Evolutionary conservation across 345 rosid genomes (phyloP).

Genomic region (rapeseed (Brassica napus)): DNA sequence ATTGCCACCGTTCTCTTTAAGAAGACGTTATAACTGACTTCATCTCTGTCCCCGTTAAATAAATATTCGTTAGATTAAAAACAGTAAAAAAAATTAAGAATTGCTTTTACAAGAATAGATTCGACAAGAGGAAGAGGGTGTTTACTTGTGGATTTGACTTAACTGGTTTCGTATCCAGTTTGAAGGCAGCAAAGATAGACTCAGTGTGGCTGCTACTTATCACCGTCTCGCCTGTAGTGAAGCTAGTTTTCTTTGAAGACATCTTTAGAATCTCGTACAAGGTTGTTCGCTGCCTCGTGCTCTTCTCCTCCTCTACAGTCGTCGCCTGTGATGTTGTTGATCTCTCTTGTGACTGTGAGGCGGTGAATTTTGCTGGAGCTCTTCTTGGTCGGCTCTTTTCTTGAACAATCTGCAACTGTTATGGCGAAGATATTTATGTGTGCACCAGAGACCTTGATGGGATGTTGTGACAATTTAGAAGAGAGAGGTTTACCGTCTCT

Average conservation of each 20-base stretch:
- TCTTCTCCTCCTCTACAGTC: slow-evolving; percentile 37
- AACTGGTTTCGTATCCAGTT: slow-evolving; percentile 53
- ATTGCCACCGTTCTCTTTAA: background rate
- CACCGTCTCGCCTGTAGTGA: slow-evolving; percentile 36
- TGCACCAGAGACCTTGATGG: background rate
- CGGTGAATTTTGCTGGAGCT: slow-evolving; percentile 59
- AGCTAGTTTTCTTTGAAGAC: slow-evolving; percentile 52
- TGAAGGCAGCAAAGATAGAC: slow-evolving; percentile 76
- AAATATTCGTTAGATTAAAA: background rate
- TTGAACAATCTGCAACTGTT: slow-evolving; percentile 48
- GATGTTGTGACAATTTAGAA: background rate
- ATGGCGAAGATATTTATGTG: background rate
- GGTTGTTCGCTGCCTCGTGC: slow-evolving; percentile 48
- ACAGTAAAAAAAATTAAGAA: background rate
- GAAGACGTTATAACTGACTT: background rate
- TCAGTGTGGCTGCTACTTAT: slow-evolving; percentile 53
- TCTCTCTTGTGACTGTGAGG: slow-evolving; percentile 53
- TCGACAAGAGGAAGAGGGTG: background rate
- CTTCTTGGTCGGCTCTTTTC: slow-evolving; percentile 51
- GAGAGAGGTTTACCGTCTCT: slow-evolving; percentile 47
- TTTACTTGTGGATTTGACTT: slow-evolving; percentile 33
- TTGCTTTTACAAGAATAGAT: background rate
- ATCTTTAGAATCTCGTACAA: slow-evolving; percentile 65
- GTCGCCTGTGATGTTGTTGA: slow-evolving; percentile 28
- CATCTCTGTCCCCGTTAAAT: background rate